Conservation (phyloP, 169 alveolate genomes). For the Babesia ovis region DNA sequence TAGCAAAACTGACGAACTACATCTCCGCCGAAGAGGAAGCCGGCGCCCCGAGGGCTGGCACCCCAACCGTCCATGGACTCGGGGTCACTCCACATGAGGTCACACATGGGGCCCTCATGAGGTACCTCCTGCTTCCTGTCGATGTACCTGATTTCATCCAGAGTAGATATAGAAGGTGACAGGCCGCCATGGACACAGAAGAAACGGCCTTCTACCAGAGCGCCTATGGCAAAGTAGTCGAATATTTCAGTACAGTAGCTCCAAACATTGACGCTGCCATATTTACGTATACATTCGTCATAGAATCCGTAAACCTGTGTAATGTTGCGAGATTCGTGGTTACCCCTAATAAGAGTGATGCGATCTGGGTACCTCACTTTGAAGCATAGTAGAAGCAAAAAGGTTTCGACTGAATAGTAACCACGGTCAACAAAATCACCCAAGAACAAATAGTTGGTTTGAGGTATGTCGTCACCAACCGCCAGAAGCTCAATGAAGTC, state of each 20-base stretch:
- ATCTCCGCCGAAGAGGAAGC: constrained; percentile 99
- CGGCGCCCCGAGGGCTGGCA: constrained; percentile 99
- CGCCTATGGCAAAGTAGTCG: constrained; percentile 96
- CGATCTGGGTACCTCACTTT: constrained; percentile 97
- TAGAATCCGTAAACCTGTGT: constrained; percentile 99
- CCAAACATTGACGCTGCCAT: constrained; percentile 98
- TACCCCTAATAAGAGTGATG: constrained; percentile 96
- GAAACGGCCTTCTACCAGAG: constrained; percentile 93
- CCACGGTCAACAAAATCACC: constrained; percentile 99
- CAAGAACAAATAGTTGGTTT: constrained; percentile 94
- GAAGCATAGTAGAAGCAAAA: constrained; percentile 92
- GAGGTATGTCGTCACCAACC: constrained; percentile 83
- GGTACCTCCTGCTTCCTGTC: constrained; percentile 98
- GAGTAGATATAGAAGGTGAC: constrained; percentile 91
- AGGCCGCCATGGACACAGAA: constrained; percentile 99
- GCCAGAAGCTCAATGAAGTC: constrained; percentile 92
- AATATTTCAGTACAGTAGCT: constrained; percentile 96
- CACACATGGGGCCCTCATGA: constrained; percentile 99
- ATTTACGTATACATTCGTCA: constrained; percentile 99
- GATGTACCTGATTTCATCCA: constrained; percentile 93
- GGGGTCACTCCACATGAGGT: constrained; percentile 99
- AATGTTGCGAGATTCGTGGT: constrained; percentile 97
- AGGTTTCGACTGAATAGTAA: constrained; percentile 97
- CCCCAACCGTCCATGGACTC: constrained; percentile 99
- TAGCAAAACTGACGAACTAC: constrained; percentile 91